Base-by-base conservation (phyloP, 805 yeast species). In the Suhomyces kilbournensis region DNA sequence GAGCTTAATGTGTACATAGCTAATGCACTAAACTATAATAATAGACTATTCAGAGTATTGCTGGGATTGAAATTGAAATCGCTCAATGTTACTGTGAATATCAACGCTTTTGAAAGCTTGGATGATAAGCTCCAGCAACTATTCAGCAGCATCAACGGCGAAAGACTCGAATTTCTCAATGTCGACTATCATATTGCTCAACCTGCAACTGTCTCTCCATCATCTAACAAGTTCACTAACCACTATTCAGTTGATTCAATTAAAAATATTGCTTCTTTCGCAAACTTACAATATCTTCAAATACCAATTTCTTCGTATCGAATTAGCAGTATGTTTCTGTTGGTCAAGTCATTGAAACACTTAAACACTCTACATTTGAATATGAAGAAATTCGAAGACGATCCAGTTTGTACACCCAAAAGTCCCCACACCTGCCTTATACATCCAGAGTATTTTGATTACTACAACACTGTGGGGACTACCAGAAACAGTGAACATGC, bases 241-340 rank as follows among this genome's bases (percentile, higher is more conserved):
- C 50, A 48, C 17, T 48, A 39, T 30, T 38, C 46, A 4, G 26
- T 42, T 15, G 10, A 17, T 19, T 40, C 46, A 3, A 14, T 48
- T 12, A 40, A 48, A 20, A 14, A n/a, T 15, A 22, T 51, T n/a
- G 17, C 46, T 4, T 35, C 35, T 10, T 44, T 44, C 42, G 38
- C n/a, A 8, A 26, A 25, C 12, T 25, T 51, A 8, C 28, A 44
- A 17, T 51, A 34, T 15, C 53, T 51, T 7, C 47, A 42, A n/a
- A n/a, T 51, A 14, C 53, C 53, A n/a, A 38, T 44, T 25, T 15
- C 49, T 7, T 45, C 43, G 7, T 45, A 51, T 4, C 45, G 25
- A 45, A 43, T 51, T 22, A 34, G 45, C 20, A 51, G 40, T 25
- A 17, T 51, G 28, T 25, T 51, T 14, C 45, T 22, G 10, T 28